phyloP scores from a whole-genome alignment of 192 early-diverging fungal genomes.

The Backusella sp. region DNA sequence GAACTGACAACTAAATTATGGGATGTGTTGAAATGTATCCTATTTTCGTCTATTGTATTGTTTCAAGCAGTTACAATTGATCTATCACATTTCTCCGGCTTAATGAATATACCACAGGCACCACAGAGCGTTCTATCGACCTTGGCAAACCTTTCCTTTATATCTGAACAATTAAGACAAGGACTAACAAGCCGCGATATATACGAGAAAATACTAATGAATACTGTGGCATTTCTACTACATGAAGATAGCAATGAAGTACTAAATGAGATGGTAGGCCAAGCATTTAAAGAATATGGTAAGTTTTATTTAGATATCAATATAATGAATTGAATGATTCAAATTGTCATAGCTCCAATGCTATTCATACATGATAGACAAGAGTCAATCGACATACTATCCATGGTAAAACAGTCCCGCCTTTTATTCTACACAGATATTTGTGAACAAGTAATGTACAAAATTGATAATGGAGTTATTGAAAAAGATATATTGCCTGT shows the following conservation, averaged over 20 bases:
- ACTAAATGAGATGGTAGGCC: conserved; percentile 13
- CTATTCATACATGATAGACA: not conserved
- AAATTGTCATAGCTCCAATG: not conserved
- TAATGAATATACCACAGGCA: conserved; percentile 5
- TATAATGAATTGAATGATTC: not conserved
- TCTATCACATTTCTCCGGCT: not conserved
- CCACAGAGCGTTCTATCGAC: conserved; percentile 29
- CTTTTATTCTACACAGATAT: conserved; percentile 46
- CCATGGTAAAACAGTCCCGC: conserved; percentile 34
- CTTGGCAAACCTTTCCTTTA: conserved; percentile 49
- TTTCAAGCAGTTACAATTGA: conserved; percentile 34
- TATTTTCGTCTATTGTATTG: conserved; percentile 51
- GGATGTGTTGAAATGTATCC: conserved; percentile 43
- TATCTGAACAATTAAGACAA: conserved; percentile 40
- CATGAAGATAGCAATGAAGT: not conserved
- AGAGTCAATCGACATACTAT: not conserved
- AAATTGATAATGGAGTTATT: conserved; percentile 40
- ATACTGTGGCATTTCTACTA: conserved; percentile 36
- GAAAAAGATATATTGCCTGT: conserved; percentile 45
- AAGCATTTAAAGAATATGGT: conserved; percentile 21
- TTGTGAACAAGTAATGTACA: conserved; percentile 41
- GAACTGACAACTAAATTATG: conserved; percentile 17
- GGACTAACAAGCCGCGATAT: conserved; percentile 40
- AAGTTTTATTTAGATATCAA: not conserved
- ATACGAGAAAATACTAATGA: conserved; percentile 42